Conservation (phyloP, 768 basidiomycete species). For the Auricularia cornea region DNA sequence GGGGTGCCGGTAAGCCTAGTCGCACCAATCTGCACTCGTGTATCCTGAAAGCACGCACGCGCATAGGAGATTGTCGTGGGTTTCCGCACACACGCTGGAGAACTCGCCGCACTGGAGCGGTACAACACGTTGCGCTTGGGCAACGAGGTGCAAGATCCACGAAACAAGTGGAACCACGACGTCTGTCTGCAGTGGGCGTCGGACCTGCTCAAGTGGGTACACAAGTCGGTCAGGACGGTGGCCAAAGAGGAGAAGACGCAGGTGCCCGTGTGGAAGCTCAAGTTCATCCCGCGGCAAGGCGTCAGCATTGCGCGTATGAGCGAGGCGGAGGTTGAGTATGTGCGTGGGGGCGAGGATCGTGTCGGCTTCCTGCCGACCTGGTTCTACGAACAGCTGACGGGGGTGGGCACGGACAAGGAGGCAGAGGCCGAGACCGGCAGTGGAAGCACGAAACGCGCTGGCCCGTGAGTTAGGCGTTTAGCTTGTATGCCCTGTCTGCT, state of each 20-base stretch:
- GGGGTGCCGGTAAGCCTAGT: slow-evolving; percentile 67
- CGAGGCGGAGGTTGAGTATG: slow-evolving; percentile 43
- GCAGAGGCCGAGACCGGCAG: background rate
- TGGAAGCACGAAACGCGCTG: background rate
- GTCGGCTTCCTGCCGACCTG: slow-evolving; percentile 72
- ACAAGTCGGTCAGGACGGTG: slow-evolving; percentile 2
- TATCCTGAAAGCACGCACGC: background rate
- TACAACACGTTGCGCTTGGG: slow-evolving; percentile 80
- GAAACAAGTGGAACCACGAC: too few relatives aligned
- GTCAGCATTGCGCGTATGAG: slow-evolving; percentile 35
- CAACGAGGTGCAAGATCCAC: slow-evolving; percentile 35
- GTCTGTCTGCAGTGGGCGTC: slow-evolving; percentile 71
- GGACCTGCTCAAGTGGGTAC: slow-evolving; percentile 48
- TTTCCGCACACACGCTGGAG: slow-evolving; percentile 73
- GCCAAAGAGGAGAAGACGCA: slow-evolving; percentile 13
- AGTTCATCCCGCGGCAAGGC: slow-evolving; percentile 52
- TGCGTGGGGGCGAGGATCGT: slow-evolving; percentile 58
- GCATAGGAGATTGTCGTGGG: slow-evolving; percentile 75
- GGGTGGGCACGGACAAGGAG: background rate
- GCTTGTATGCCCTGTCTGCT: too few relatives aligned
- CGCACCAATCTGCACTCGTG: background rate
- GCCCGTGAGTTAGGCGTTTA: too few relatives aligned
- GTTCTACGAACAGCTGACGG: slow-evolving; percentile 41
- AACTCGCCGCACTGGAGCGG: slow-evolving; percentile 53
- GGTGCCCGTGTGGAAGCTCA: slow-evolving; percentile 61